Base-by-base conservation (phyloP, 495 filamentous ascomycete species). In the Cercophora scortea region DNA sequence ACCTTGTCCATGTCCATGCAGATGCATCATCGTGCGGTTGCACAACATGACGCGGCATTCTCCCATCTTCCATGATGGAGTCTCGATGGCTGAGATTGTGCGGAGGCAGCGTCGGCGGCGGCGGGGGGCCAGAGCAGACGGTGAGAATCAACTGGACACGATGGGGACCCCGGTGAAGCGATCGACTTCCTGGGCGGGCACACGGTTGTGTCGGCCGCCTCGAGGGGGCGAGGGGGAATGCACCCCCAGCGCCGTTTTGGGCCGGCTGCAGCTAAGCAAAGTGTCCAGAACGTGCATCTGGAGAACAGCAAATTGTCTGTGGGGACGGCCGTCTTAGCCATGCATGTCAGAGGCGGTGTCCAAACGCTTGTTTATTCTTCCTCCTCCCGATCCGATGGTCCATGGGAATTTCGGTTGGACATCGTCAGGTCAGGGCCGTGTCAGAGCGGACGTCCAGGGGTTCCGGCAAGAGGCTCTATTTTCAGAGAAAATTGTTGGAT, bases 191-290 rank as follows among this genome's bases (percentile, higher is more conserved):
- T 25, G 25, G 25, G 25, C 25, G 2, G 25, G 25, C 25, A 25
- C 25, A 25, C 25, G 25, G 25, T 25, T 2, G 25, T 25, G 25
- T 25, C 5, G 25, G 5, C 25, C 25, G 2, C 5, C 25, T 25
- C 25, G 25, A 25, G 25, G 25, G 25, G 25, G 25, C 25, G 25
- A 25, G 25, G 44, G 46, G 57, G 51, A 52, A 52, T 61, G 64
- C 64, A 64, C 50, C 49, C 33, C 34, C 40, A 36, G 49, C 34
- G 32, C 61, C 59, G 53, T 53, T 62, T 66, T 52, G 19, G 55
- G 64, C 64, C 47, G 25, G 49, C 54, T 66, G 64, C 64, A 66
- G 56, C 57, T 45, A 42, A 44, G 48, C 49, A 60, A 54, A 49
- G 50, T 44, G 56, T 52, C 51, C 53, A 47, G 50, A 63, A 61